Percentiles rank a stretch among this genome's conserved stretches.
These are phyloP conservation scores for Sutorius eximius DNA, from an alignment of 1,284 basidiomycete genomes.

Conservation along the genomic window DNA sequence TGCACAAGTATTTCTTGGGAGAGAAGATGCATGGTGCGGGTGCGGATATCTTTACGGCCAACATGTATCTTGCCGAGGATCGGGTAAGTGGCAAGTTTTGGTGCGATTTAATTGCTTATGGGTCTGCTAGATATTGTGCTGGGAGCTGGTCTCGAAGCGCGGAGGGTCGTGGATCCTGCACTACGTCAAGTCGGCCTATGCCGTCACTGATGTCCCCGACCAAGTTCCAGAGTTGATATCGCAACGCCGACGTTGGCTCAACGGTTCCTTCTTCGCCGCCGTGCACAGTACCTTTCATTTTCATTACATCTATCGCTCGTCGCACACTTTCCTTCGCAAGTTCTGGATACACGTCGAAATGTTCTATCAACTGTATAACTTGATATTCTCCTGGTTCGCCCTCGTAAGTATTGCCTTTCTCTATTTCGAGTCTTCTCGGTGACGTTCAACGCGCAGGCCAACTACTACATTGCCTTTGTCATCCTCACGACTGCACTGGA, in stretches of 20 bases:
- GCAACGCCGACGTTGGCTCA: conserved; percentile 93
- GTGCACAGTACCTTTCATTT: conserved; percentile 90
- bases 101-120: conserved; percentile 5
- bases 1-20: conserved; percentile 94
- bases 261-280: conserved; percentile 96
- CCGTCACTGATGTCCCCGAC: conserved; percentile 90
- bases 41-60: conserved; percentile 89
- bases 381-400: conserved; percentile 92
- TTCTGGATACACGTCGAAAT: conserved; percentile 95
- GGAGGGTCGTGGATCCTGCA: conserved; percentile 86
- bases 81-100: conserved; percentile 48
- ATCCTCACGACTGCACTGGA: conserved; percentile 77
- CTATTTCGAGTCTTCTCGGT: not conserved
- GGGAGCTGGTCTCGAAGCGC: conserved; percentile 91
- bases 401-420: conserved; percentile 51
- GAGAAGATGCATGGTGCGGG: conserved; percentile 90
- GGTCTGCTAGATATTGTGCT: conserved; percentile 73
- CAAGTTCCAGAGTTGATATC: conserved; percentile 88
- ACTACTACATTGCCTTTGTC: conserved; percentile 87
- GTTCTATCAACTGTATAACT: conserved; percentile 87
- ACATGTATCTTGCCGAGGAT: conserved; percentile 95
- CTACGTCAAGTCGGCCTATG: conserved; percentile 92
- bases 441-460: conserved; percentile 51
- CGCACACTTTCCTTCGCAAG: conserved; percentile 82
- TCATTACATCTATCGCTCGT: conserved; percentile 88